These are phyloP conservation scores for Psophocarpus tetragonolobus DNA, from an alignment of 306 rosid genomes.

Conservation along the genomic window DNA sequence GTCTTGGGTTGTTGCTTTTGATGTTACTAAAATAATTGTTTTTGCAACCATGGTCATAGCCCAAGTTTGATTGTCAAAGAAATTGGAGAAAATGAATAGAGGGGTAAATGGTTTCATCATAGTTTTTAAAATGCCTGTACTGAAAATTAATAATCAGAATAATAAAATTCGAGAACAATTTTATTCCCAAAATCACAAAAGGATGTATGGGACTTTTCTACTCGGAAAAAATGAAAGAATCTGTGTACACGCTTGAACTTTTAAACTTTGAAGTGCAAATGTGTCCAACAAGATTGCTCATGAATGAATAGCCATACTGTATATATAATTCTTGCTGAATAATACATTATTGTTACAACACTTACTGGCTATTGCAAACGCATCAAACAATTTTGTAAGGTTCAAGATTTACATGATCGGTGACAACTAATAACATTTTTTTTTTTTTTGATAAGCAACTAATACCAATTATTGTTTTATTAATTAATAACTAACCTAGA, in stretches of 20 bases:
- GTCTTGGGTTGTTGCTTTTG: neutral
- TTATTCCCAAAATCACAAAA: neutral
- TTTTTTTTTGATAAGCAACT: neutral
- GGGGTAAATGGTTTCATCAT: neutral
- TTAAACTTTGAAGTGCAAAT: neutral
- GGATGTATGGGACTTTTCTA: neutral
- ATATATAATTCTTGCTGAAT: neutral
- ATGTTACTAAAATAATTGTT: neutral
- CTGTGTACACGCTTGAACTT: neutral
- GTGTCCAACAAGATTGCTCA: neutral
- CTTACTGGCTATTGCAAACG: neutral
- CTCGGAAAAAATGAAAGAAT: neutral
- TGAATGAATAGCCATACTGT: neutral
- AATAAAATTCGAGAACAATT: neutral
- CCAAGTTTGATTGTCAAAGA: neutral
- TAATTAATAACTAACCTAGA: slow-evolving; percentile 5
- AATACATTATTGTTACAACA: neutral
- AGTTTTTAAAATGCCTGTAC: neutral
- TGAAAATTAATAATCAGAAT: neutral
- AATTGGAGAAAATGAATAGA: neutral
- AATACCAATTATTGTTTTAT: neutral
- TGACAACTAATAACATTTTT: neutral
- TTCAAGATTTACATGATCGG: neutral
- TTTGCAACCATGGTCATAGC: neutral
- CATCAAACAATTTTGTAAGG: neutral